Evolutionary conservation across 768 basidiomycete genomes (phyloP).

Genomic region (Suillus discolor): DNA sequence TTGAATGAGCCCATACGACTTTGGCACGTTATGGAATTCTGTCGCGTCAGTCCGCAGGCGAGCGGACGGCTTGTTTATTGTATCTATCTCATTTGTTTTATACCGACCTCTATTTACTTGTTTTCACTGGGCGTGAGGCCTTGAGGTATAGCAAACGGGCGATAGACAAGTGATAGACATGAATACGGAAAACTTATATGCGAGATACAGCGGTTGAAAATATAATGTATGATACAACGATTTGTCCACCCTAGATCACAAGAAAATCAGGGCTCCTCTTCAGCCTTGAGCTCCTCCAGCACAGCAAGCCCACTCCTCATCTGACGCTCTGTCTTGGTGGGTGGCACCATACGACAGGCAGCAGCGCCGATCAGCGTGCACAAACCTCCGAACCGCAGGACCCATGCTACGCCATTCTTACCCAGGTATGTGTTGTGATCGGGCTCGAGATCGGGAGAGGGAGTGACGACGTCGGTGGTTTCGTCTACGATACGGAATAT

Average conservation of each 20-base stretch:
- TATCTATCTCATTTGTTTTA: too few relatives aligned
- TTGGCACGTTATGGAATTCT: too few relatives aligned
- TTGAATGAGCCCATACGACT: too few relatives aligned
- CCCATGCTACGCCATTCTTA: slow-evolving; percentile 93
- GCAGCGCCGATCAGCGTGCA: slow-evolving; percentile 81
- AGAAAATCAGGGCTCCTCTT: slow-evolving; percentile 42
- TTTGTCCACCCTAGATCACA: neutral
- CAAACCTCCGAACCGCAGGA: slow-evolving; percentile 87
- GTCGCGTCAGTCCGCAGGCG: too few relatives aligned
- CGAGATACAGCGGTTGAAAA: neutral
- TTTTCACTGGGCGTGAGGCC: too few relatives aligned
- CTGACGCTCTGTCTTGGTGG: slow-evolving; percentile 88
- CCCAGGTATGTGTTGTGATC: slow-evolving; percentile 66
- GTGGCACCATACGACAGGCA: slow-evolving; percentile 80
- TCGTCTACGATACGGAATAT: slow-evolving; percentile 87
- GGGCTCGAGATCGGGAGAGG: slow-evolving; percentile 38
- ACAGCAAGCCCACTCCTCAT: slow-evolving; percentile 81
- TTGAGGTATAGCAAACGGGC: too few relatives aligned
- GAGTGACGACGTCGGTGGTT: slow-evolving; percentile 5
- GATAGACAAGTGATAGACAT: neutral
- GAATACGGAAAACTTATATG: slow-evolving; percentile 9
- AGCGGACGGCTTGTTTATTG: too few relatives aligned
- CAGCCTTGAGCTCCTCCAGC: slow-evolving; percentile 75
- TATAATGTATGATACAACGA: neutral
- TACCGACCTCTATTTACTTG: too few relatives aligned